Base-by-base conservation (phyloP, 2,329 filamentous ascomycete species). In the Pestalotiopsis sp. region DNA sequence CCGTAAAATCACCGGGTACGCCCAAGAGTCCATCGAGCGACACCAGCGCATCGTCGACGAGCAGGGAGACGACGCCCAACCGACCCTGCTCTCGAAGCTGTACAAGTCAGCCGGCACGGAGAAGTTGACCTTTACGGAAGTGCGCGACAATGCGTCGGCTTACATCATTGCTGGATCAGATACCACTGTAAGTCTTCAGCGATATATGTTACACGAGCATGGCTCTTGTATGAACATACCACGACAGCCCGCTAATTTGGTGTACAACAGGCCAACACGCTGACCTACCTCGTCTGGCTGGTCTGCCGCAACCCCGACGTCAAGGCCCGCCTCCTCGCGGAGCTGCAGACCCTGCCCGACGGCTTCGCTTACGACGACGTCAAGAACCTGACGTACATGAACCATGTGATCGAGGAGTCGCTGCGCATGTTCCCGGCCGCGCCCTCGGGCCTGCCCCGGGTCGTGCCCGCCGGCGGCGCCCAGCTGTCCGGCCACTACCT, bases 201-300 rank as follows among this genome's bases (percentile, higher is more conserved):
- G 12, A 4, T 61, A 36, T 36, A 20, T 17, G 13, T 23, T 12
- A 61, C 23, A 61, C 23, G 31, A 27, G 57, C 11, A 60, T 7
- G 31, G 12, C 31, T 9, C 57, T 20, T 13, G 20, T 2, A 7
- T 60, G 14, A 6, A 17, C 2, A 60, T 6, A 4, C 57, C 62
- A 27, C 25, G 27, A 27, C 27, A 7, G 17, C 14, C 7, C 14
- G 27, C 39, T 23, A 7, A 25, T 14, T 20, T n/a, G 14, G 0
- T 2, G 25, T 11, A 25, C 23, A 9, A 6, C n/a, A 66, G 56
- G 82, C 85, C 1, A 79, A 81, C 13, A 83, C 84, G 0, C 69
- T 88, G 58, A 87, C 85, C 0, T 87, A 86, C 67, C 73, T 85
- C 0, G 72, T 83, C 5, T 87, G 81, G 81, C 72, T 75, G 4